phyloP scores from a whole-genome alignment of 1,139 yeast genomes.

The Meyerozyma smithsonii region DNA sequence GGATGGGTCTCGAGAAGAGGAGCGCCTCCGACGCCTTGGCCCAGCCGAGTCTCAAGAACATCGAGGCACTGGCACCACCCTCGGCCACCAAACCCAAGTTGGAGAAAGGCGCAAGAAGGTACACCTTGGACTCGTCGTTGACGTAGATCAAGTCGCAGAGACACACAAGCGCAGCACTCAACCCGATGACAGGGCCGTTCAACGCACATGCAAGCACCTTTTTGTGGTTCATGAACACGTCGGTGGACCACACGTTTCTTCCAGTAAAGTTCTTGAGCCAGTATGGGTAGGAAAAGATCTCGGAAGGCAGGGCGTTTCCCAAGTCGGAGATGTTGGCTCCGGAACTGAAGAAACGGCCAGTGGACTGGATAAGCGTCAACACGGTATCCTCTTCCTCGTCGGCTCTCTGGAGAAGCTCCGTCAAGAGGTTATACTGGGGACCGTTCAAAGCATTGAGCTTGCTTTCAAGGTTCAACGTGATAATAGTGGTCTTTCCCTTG shows the following conservation, averaged over 20 bases:
- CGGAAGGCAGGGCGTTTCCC: conserved; percentile 18
- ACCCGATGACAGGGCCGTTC: conserved; percentile 87
- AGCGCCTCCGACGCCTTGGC: conserved; percentile 73
- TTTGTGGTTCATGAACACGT: conserved; percentile 64
- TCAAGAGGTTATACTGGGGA: conserved; percentile 61
- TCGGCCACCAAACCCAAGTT: conserved; percentile 82
- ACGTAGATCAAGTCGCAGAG: conserved; percentile 76
- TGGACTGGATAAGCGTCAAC: conserved; percentile 63
- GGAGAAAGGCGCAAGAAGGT: conserved; percentile 71
- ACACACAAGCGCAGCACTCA: conserved; percentile 68
- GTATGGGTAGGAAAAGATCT: conserved; percentile 41
- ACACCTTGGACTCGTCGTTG: conserved; percentile 52
- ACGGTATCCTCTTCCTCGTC: conserved; percentile 61
- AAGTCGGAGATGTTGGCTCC: conserved; percentile 67
- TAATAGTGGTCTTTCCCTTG: conserved; percentile 52
- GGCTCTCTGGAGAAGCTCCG: conserved; percentile 58
- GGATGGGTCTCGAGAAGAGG: conserved; percentile 62
- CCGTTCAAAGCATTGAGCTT: conserved; percentile 66
- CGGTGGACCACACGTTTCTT: conserved; percentile 66
- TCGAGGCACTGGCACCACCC: conserved; percentile 70
- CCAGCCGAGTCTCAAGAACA: conserved; percentile 68
- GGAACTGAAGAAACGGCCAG: conserved; percentile 78
- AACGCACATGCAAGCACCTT: conserved; percentile 72
- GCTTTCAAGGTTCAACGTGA: conserved; percentile 62
- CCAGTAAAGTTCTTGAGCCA: conserved; percentile 62